Evolutionary conservation across 345 rosid species (phyloP), one percentile per base, ranked within the genome.

Genomic region (Camelina neglecta): DNA sequence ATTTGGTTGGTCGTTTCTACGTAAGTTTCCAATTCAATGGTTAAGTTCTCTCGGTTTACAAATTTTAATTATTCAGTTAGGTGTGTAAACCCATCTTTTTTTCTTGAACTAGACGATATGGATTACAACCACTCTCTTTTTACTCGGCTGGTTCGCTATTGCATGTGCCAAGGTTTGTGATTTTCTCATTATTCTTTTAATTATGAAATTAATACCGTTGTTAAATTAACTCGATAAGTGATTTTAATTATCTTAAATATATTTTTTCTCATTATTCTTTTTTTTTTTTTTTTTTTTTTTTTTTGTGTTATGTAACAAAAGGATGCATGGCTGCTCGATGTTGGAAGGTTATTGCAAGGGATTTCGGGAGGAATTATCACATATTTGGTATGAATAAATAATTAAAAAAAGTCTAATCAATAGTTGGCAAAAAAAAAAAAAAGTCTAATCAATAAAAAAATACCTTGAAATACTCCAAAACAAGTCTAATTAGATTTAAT

Each of bases 331-430:
- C 79, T 75, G 83, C 90, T 91, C 10, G 85, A 93, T 63, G 12
- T 87, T 11, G 98, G 97, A 74, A 82, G 97, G 74, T 59, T 91
- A n/a, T 70, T 83, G 65, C 83, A 87, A 21, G 97, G 98, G 72
- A 79, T 78, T 59, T 90, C 92, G 12, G 76, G 91, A 68, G 98
- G 97, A 49, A 70, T 91, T 2, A 83, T 87, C 71, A 76, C 94
- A 36, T 93, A 87, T 69, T 93, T 87, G 93, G 97, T 90, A 91
- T 79, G 84, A 24, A 74, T 23, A 42, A 9, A 50, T 39, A 26
- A 26, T 26, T 26, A 26, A 26, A 26, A 3, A 11, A 3, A 15
- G 23, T 72, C 62, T 71, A 48, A 8, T 35, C 3, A 20, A 60
- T 18, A 18, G 18, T 18, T 18, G 18, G 18, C 18, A 18, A 18